Evolutionary conservation across 139 green algal species (phyloP), one percentile per base, ranked within the genome.

Genomic region (Mychonastes homosphaera): DNA sequence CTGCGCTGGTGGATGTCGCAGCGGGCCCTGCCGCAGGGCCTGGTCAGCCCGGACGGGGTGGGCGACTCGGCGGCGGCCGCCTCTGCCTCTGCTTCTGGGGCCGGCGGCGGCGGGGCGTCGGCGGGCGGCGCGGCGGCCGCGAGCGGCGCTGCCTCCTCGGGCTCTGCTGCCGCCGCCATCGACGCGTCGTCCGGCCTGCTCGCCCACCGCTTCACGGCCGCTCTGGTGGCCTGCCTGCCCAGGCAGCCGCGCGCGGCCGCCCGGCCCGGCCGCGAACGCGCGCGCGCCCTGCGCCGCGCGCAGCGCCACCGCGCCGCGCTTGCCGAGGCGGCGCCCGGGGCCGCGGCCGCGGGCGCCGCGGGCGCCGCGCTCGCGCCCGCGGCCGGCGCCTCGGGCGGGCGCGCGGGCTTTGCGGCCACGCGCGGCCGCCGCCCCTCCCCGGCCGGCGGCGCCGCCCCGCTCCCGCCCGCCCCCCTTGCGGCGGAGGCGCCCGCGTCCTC

Each of bases 1-100:
- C 19, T 53, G 44, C 16, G 46, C 58, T 18, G 32, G 26, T 33
- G 57, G 53, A 55, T 63, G 63, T 54, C 58, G 53, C 63, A 70
- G 44, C 44, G 56, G 28, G 21, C 24, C 21, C 6, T 35, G 13
- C 30, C 56, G 40, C 46, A n/a, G 44, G 24, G 46, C 7, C 12
- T 18, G 7, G 23, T n/a, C 46, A 21, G 4, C 4, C 16, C 12
- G 24, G 16, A 18, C 5, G 8, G 6, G 4, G 46, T 15, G 12
- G 3, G 46, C 13, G 46, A 21, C 26, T 29, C 41, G 24, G 41
- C 26, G 41, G 9, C 9, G 6, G 6, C 41, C 9, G 24, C 41
- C 9, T 5, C 24, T 21, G 41, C 41, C 6, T 21, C 41, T 49
- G n/a, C 41, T 49, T 40, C 12, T 13, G 13, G 29, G 6, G 7